phyloP scores from a whole-genome alignment of 345 rosid species.

The Eucalyptus decipiens region DNA sequence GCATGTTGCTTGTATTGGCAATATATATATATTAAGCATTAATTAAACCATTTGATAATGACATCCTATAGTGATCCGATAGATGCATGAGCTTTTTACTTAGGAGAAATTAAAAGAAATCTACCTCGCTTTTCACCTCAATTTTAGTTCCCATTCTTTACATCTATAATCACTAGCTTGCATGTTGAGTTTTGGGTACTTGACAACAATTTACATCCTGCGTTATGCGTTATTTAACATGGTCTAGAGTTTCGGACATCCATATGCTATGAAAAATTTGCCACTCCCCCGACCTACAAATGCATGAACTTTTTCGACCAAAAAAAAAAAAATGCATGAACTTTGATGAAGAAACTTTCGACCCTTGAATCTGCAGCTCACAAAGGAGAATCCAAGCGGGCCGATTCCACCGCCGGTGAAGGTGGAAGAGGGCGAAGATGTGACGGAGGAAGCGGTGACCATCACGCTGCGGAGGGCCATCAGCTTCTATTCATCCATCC shows the following conservation, averaged over 20 bases:
- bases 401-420: slow-evolving; percentile 20
- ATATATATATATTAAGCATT: too few species aligned
- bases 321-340: neutral
- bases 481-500: slow-evolving; percentile 39
- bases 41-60: neutral
- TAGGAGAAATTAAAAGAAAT: neutral
- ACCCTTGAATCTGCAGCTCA: slow-evolving; percentile 6
- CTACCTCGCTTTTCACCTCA: neutral
- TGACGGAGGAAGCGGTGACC: slow-evolving; percentile 21
- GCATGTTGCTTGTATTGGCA: neutral
- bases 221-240: neutral
- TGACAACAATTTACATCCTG: neutral
- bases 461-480: slow-evolving; percentile 32
- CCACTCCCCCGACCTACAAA: too few species aligned
- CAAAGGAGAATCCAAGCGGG: slow-evolving; percentile 16
- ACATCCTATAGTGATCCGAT: neutral
- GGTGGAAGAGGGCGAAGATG: slow-evolving; percentile 8
- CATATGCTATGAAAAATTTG: neutral
- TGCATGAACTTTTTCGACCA: neutral
- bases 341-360: neutral
- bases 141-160: neutral
- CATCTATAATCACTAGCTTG: neutral
- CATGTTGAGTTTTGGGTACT: neutral
- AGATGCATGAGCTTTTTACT: neutral
- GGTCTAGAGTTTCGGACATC: neutral